Percentiles rank a stretch among this genome's conserved stretches.
phyloP scores from a whole-genome alignment of 768 basidiomycete genomes.

The Xerocomellus dryophilus region DNA sequence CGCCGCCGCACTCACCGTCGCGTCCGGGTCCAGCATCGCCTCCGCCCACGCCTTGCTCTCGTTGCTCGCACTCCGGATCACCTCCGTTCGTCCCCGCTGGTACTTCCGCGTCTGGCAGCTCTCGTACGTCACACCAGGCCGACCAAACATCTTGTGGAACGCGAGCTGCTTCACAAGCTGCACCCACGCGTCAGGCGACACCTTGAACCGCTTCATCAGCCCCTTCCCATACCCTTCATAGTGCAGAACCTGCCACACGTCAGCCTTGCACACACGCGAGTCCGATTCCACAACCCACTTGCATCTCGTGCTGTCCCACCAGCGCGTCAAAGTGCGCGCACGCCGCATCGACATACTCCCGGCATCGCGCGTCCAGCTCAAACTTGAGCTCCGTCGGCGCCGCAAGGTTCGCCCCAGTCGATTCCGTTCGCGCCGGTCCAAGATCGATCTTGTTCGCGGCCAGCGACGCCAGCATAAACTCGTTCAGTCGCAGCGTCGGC shows the following conservation, averaged over 20 bases:
- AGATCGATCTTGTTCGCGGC: slow-evolving; percentile 73
- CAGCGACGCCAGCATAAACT: slow-evolving; percentile 81
- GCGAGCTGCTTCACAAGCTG: slow-evolving; percentile 97
- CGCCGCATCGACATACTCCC: slow-evolving; percentile 52
- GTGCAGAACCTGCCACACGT: slow-evolving; percentile 59
- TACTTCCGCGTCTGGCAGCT: slow-evolving; percentile 92
- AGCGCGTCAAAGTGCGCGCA: slow-evolving; percentile 71
- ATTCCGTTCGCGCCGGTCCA: slow-evolving; percentile 45
- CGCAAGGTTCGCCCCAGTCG: slow-evolving; percentile 43
- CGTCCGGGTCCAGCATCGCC: slow-evolving; percentile 70
- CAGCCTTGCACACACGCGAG: slow-evolving; percentile 1
- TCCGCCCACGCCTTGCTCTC: slow-evolving; percentile 86
- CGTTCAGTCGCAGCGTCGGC: slow-evolving; percentile 91
- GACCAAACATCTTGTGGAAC: slow-evolving; percentile 77
- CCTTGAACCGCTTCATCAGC: slow-evolving; percentile 75
- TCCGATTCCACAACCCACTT: slow-evolving; percentile 40
- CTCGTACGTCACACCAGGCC: slow-evolving; percentile 87
- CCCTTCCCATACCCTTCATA: slow-evolving; percentile 89
- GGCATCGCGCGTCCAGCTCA: slow-evolving; percentile 54
- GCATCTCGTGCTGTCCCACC: slow-evolving; percentile 75
- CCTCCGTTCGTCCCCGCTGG: slow-evolving; percentile 89
- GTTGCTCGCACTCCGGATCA: slow-evolving; percentile 80
- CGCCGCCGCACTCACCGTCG: slow-evolving; percentile 39
- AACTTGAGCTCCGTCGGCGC: slow-evolving; percentile 69
- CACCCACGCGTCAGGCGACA: slow-evolving; percentile 91